Base-by-base conservation (phyloP, 345 rosid genomes). In the Clausena lansium region DNA sequence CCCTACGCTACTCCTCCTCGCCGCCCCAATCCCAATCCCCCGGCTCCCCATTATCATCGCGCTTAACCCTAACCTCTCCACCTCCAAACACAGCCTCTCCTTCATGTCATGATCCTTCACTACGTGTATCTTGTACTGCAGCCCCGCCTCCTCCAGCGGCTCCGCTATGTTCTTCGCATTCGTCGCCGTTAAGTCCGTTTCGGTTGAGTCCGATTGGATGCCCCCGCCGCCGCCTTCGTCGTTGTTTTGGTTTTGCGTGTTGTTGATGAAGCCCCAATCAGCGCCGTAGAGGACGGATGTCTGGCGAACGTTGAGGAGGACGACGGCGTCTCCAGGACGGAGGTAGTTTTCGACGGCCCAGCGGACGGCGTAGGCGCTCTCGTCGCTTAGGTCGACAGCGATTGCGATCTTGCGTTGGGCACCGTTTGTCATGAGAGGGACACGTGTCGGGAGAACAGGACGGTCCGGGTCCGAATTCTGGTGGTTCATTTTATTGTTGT, bases 21-120 rank as follows among this genome's bases (percentile, higher is more conserved):
- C 74, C 4, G 93, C 97, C 1, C 98, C 98, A 2, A 65, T 20
- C 2, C 74, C 74, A 70, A 88, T 91, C 0, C 98, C 98, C 74
- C 94, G 80, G 83, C 98, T 92, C 32, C 98, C 98, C 93, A 93
- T 92, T 54, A 95, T 85, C 78, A 93, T 89, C 19, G 97, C 90
- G 66, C 94, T 84, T n/a, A 95, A 81, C 59, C 92, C 90, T 45
- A 93, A 80, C 82, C 98, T 85, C 87, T 95, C 98, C 76, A 92
- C 93, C 87, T 93, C 98, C 83, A 93, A 81, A 65, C 98, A 95
- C 39, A 95, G 77, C 77, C 98, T 82, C 82, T 95, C 98, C 85
- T 93, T 93, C 97, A 95, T 83, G 76, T 93, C 98, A 50, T 84
- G 92, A 74, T 95, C 98, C 86, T 89, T 93, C 76, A 95, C 98